Evolutionary conservation across 2,329 filamentous ascomycete genomes (phyloP), one percentile per base, ranked within the genome.

Genomic region (Exophiala lecanii-corni): DNA sequence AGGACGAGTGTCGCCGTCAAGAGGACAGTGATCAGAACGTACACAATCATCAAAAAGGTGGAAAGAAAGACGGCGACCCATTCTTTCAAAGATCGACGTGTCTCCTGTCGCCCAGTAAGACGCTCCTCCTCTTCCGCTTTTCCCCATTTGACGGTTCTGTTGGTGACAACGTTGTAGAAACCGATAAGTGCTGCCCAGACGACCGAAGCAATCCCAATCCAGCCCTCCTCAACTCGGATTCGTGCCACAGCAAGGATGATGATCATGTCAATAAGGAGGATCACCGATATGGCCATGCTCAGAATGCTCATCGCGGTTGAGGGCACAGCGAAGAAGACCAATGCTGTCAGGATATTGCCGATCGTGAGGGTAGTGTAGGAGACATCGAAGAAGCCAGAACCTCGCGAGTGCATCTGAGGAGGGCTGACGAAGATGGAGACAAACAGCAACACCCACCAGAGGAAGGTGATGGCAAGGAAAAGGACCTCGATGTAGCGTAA

Each of bases 371-470:
- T 88, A 4, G 87, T 81, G 64, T 86, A 97, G 50, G 82, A 78
- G 60, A 95, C 94, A 45, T 87, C 79, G 62, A 88, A 88, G 75
- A 95, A 98, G 28, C 86, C 87, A n/a, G 89, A 92, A 4, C 92
- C 92, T 39, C 88, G 81, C 7, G 82, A 85, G 61, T 92, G 81
- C 62, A 97, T 81, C 35, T 84, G 82, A 1, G 91, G 91, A 10
- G 89, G 89, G 40, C 86, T 95, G 55, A 94, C 82, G 67, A 98
- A 98, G 53, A 84, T 81, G 42, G 87, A 88, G 12, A 96, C 80
- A n/a, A 98, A 74, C 23, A 95, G 72, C 41, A 96, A 64, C 7
- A 87, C 75, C 91, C 92, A 97, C 91, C 91, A 97, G n/a, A 88
- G 58, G 58, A 94, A 88, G 43, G 81, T 86, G 55, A 89, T 61